Evolutionary conservation across 805 yeast species (phyloP), one percentile per base, ranked within the genome.

Genomic region (Grigorovia humatica): DNA sequence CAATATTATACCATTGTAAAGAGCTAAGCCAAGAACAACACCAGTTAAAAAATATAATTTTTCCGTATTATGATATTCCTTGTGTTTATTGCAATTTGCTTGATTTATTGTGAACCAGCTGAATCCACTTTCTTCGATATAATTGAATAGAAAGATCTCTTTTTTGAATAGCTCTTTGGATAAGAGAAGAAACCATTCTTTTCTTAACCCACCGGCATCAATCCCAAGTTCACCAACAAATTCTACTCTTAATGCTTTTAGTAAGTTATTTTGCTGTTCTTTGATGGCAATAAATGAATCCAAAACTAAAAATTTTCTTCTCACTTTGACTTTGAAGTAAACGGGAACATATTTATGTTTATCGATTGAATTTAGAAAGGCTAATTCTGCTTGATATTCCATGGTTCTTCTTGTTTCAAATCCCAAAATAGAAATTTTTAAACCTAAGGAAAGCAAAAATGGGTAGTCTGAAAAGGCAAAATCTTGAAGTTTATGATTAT

Each of bases 131-230:
- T 82, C 88, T 19, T 82, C 85, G 44, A 81, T 78, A 57, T 79
- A 78, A 9, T 70, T 62, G 54, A 93, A 82, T 65, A 89, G 73
- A 0, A 88, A 88, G 35, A 81, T 78, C 47, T 73, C 71, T 1
- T 89, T 85, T 59, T 77, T 78, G 62, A 90, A 85, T 1, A 91
- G 65, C 27, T 83, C 83, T 52, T 78, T 78, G 1, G 86, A 81
- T 43, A 93, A 70, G 43, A 90, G 68, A 47, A 81, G 72, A 66
- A 93, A 90, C 99, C 99, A 91, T 62, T 91, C 99, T 62, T 89
- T 90, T 59, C 84, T 80, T 53, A 91, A 74, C 0, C 99, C 99
- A 1, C 99, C 98, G 0, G 89, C 97, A 70, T 91, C 99, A 20
- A 91, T 78, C 0, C 98, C 99, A 0, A 90, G 95, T 62, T 91